Conservation (phyloP, 2,329 filamentous ascomycete genomes). For the Pseudovirgaria hyperparasitica region DNA sequence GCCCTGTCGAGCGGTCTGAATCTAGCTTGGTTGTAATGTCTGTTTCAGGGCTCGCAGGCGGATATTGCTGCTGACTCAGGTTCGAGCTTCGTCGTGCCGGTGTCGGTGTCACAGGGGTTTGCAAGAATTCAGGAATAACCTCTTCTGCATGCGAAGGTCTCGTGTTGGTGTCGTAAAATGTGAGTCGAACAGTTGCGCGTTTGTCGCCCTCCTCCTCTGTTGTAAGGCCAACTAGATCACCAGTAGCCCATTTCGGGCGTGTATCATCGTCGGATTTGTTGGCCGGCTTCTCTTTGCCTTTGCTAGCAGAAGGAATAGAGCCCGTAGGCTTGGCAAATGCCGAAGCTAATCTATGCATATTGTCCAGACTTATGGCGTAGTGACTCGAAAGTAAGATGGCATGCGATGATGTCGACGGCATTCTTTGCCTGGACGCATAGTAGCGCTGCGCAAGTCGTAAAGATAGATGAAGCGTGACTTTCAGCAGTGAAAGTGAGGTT, state of each 20-base stretch:
- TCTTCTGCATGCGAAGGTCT: constrained; percentile 13
- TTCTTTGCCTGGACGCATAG: constrained; percentile 72
- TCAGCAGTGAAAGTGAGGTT: constrained; percentile 66
- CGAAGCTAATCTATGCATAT: constrained; percentile 68
- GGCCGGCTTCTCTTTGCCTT: constrained; percentile 62
- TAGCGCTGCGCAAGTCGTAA: constrained; percentile 86
- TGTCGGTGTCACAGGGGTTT: constrained; percentile 57
- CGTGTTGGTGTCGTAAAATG: constrained; percentile 49
- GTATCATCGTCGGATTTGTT: constrained; percentile 20
- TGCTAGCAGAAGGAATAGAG: too few species aligned
- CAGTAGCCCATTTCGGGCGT: constrained; percentile 25
- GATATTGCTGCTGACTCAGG: constrained; percentile 36
- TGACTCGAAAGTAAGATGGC: constrained; percentile 69
- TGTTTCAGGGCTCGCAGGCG: constrained; percentile 22
- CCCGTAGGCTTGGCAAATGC: constrained; percentile 64
- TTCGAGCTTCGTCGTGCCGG: constrained; percentile 55
- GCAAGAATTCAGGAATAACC: constrained; percentile 21
- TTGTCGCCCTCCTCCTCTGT: constrained; percentile 74
- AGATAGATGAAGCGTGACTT: constrained; percentile 65
- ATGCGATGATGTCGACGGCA: constrained; percentile 52
- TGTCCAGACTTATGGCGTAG: constrained; percentile 61
- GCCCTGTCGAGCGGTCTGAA: constrained; percentile 13
- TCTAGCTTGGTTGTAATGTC: constrained; percentile 6
- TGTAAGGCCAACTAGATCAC: constrained; percentile 67
- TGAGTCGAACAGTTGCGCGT: constrained; percentile 66